Evolutionary conservation across 352 stramenopile species (phyloP).

Genomic region (Aphanomyces astaci): DNA sequence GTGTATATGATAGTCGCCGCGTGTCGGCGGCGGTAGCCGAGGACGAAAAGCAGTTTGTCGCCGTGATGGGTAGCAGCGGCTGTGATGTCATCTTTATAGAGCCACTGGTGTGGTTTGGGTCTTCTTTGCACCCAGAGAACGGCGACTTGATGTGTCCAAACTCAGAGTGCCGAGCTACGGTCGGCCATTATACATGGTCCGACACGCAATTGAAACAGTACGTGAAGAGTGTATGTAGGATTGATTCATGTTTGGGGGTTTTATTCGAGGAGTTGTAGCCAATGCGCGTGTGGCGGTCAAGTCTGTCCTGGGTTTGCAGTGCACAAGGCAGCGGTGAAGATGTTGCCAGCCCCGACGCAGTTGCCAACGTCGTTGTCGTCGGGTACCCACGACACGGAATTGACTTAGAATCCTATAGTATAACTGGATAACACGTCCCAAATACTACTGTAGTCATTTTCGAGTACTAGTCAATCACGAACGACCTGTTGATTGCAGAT

Average conservation of each 20-base stretch:
- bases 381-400: not conserved
- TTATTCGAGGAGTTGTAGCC: conserved; percentile 25
- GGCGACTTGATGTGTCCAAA: conserved; percentile 42
- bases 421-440: too few relatives aligned
- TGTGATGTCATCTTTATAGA: conserved; percentile 47
- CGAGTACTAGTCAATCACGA: too few relatives aligned
- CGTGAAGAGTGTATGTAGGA: not conserved
- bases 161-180: conserved; percentile 29
- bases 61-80: conserved; percentile 27
- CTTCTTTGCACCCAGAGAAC: conserved; percentile 24
- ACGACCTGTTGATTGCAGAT: too few relatives aligned
- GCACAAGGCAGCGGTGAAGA: conserved; percentile 38
- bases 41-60: conserved; percentile 26
- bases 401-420: not conserved
- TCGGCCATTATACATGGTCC: conserved; percentile 33
- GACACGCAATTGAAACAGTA: not conserved
- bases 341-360: conserved; percentile 25
- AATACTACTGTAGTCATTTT: too few relatives aligned
- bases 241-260: conserved; percentile 10
- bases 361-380: not conserved
- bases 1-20: conserved; percentile 7
- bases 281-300: conserved; percentile 34
- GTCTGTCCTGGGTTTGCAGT: conserved; percentile 42
- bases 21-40: conserved; percentile 9
- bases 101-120: conserved; percentile 40